Evolutionary conservation across 495 filamentous ascomycete genomes (phyloP).

Genomic region (Penicillium canescens): DNA sequence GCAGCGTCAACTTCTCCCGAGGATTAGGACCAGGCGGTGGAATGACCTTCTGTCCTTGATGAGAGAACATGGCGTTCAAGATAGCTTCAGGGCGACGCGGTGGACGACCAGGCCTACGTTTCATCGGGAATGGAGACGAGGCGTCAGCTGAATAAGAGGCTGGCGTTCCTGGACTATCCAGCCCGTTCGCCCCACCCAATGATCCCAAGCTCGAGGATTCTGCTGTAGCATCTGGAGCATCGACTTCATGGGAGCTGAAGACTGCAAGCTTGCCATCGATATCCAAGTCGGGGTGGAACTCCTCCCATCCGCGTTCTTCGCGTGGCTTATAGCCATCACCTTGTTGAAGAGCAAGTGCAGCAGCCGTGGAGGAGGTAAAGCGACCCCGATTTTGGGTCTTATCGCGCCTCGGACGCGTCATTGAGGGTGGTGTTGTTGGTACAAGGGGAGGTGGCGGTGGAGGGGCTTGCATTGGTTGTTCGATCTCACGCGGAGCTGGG

Average conservation of each 20-base stretch:
- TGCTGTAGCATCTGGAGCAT: constrained; percentile 55
- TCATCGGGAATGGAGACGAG: constrained; percentile 44
- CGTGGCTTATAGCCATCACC: constrained; percentile 95
- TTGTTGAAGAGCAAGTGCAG: constrained; percentile 79
- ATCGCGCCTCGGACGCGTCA: constrained; percentile 50
- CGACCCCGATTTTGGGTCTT: constrained; percentile 51
- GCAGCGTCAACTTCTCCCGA: constrained; percentile 63
- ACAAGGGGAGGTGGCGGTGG: constrained; percentile 35
- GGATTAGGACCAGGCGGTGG: constrained; percentile 67
- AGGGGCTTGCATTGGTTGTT: constrained; percentile 28
- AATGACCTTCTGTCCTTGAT: constrained; percentile 57
- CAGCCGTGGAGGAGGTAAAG: constrained; percentile 80
- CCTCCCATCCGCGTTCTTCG: constrained; percentile 94
- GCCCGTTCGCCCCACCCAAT: constrained; percentile 22
- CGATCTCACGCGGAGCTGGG: constrained; percentile 23
- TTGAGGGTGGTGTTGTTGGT: constrained; percentile 45
- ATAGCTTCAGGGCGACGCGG: constrained; percentile 61
- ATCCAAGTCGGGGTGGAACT: constrained; percentile 94
- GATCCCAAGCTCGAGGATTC: constrained; percentile 22
- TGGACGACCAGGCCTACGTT: constrained; percentile 62
- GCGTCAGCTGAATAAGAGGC: constrained; percentile 18
- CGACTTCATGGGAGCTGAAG: constrained; percentile 81
- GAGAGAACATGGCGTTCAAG: constrained; percentile 58
- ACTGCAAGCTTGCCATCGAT: constrained; percentile 76
- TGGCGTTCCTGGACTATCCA: constrained; percentile 19